Evolutionary conservation across 2,329 filamentous ascomycete species (phyloP).

Genomic region (Diplodia scrobiculata): DNA sequence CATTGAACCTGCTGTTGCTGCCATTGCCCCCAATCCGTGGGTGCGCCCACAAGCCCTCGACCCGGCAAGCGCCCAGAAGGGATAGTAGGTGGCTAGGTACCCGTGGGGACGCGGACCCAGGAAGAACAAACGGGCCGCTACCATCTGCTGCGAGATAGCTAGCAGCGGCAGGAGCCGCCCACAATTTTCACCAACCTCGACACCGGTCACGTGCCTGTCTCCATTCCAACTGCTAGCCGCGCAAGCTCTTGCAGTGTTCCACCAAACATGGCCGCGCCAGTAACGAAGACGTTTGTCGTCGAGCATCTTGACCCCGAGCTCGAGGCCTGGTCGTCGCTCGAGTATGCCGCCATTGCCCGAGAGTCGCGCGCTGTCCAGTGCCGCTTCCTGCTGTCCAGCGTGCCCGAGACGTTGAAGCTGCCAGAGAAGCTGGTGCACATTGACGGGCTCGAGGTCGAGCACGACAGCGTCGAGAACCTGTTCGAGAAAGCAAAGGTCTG

Average conservation of each 20-base stretch:
- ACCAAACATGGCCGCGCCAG: conserved; percentile 19
- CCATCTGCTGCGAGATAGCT: conserved; percentile 16
- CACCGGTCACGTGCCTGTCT: neutral
- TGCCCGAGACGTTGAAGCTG: conserved; percentile 66
- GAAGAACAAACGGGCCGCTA: conserved; percentile 11
- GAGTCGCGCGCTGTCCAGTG: conserved; percentile 71
- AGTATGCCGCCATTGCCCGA: conserved; percentile 83
- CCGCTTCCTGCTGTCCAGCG: conserved; percentile 78
- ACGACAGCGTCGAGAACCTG: conserved; percentile 77
- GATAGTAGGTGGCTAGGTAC: neutral
- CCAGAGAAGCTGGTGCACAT: conserved; percentile 60
- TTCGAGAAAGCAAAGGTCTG: conserved; percentile 80
- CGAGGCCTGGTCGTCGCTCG: conserved; percentile 88
- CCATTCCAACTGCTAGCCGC: neutral
- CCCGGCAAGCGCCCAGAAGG: neutral
- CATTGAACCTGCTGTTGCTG: conserved; percentile 1
- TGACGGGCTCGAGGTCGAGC: conserved; percentile 70
- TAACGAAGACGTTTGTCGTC: conserved; percentile 78
- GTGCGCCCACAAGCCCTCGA: neutral
- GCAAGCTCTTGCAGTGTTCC: neutral
- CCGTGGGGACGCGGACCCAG: neutral
- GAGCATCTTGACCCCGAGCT: conserved; percentile 96
- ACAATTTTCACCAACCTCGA: conserved; percentile 1
- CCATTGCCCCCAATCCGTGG: conserved; percentile 5
- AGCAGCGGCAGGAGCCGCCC: conserved; percentile 11